Evolutionary conservation across 495 filamentous ascomycete genomes (phyloP), one percentile per base, ranked within the genome.

Genomic region (Antarctomyces pellizariae): DNA sequence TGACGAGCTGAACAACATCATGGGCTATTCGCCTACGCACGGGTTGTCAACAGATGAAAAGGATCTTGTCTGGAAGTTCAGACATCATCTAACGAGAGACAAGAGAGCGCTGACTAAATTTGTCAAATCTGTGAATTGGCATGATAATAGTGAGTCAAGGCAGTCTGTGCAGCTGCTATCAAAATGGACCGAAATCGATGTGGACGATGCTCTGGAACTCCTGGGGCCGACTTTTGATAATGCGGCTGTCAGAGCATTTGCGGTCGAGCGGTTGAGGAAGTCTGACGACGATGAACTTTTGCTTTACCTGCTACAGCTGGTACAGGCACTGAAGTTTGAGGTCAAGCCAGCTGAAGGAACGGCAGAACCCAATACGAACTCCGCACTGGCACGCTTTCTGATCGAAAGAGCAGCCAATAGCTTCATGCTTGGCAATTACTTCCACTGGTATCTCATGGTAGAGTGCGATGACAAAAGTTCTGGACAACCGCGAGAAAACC

Each of bases 371-470:
- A 59, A 68, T 2, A 67, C 67, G 31, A 79, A 91, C 35, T 92
- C 82, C 2, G 91, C 83, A 0, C 56, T 99, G 5, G 89, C 80
- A 10, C 64, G 66, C 21, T 95, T 99, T 45, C 59, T 99, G 7
- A 83, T 99, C 27, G 62, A 66, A 0, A 61, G 89, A 18, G 84
- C 89, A 5, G 68, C 72, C 8, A 63, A 71, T 28, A 92, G 84
- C 38, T 70, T 89, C 37, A 74, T 75, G 29, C 63, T 99, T 1
- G 86, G 83, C 3, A 99, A 86, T 43, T 92, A 79, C 44, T 64
- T 99, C 24, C 79, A 89, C 47, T 99, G 86, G 86, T 99, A 95
- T 45, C 57, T 99, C 1, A 92, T 92, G 67, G 89, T 95, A 2
- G 89, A 99, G 46, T 78, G 71, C 19, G 84, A 92, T 41, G 82